A percentile compares a stretch with the other conserved stretches of the same genome.
phyloP scores from a whole-genome alignment of 345 rosid species.

The Capsella bursapastoris region DNA sequence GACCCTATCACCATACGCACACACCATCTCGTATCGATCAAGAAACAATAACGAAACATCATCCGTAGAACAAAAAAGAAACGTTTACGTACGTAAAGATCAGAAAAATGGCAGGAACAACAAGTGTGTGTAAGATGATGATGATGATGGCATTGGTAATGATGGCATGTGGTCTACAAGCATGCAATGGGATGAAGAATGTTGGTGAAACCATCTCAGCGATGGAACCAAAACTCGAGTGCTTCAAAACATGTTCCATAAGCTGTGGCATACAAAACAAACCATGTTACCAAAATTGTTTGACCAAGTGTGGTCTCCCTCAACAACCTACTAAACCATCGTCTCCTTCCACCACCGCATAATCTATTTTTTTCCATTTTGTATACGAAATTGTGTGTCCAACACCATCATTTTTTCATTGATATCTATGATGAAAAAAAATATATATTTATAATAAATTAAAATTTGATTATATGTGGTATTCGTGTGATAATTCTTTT shows the following conservation, averaged over 20 bases:
- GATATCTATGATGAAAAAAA: neutral
- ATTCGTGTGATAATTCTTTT: neutral
- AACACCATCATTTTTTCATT: no score
- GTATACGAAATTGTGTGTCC: neutral
- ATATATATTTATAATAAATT: neutral
- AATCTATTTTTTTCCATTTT: neutral
- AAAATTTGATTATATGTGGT: neutral
- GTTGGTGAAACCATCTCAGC: neutral
- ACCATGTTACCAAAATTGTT: slow-evolving; percentile 35
- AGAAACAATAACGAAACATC: neutral
- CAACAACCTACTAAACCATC: neutral
- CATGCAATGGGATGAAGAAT: slow-evolving; percentile 27
- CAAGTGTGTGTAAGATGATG: slow-evolving; percentile 16
- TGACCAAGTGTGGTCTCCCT: slow-evolving; percentile 39
- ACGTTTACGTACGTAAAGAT: neutral
- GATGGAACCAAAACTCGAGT: neutral
- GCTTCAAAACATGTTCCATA: slow-evolving; percentile 39
- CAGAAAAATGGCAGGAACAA: slow-evolving; percentile 34
- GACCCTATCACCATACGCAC: neutral
- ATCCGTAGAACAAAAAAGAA: neutral
- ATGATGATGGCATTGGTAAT: slow-evolving; percentile 30
- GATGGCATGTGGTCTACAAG: slow-evolving; percentile 29
- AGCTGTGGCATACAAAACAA: slow-evolving; percentile 37
- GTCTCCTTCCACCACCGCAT: neutral
- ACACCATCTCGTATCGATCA: slow-evolving; percentile 18